Percentiles rank a stretch among this genome's conserved stretches.
phyloP scores from a whole-genome alignment of 352 stramenopile genomes.

The Saprolegnia parasitica region DNA sequence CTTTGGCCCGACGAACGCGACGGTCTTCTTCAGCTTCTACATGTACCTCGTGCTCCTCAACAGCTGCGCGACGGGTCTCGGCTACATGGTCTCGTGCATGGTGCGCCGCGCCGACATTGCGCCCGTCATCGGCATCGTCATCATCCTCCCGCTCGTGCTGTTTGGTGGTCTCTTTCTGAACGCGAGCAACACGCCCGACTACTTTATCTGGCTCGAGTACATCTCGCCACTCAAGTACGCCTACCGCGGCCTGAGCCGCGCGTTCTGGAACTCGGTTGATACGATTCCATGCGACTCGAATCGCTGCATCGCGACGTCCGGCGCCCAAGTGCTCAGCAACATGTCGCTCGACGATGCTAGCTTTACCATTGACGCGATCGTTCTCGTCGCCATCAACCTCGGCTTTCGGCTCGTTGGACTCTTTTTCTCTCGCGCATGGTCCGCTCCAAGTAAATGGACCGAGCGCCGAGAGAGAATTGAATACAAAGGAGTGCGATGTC shows the following conservation, averaged over 20 bases:
- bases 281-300: constrained; percentile 32
- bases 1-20: constrained; percentile 36
- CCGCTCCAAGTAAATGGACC: constrained; percentile 1
- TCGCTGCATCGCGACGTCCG: constrained; percentile 31
- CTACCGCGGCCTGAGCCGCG: constrained; percentile 39
- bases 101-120: constrained; percentile 37
- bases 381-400: constrained; percentile 36
- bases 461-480: too few relatives aligned
- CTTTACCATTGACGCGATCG: constrained; percentile 33
- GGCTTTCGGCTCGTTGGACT: constrained; percentile 35
- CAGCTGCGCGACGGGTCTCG: constrained; percentile 36
- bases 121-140: constrained; percentile 33
- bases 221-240: constrained; percentile 42
- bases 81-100: constrained; percentile 37
- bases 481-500: too few relatives aligned
- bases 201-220: constrained; percentile 56
- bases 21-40: constrained; percentile 49
- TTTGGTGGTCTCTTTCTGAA: constrained; percentile 48
- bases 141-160: constrained; percentile 41
- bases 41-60: constrained; percentile 41
- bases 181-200: constrained; percentile 43
- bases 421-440: constrained; percentile 34
- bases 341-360: constrained; percentile 30
- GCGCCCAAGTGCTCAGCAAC: constrained; percentile 34
- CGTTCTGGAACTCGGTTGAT: constrained; percentile 34